These are phyloP conservation scores for Bryum argenteum DNA, from an alignment of 225 moss, liverwort and hornwort genomes.

Conservation along the genomic window DNA sequence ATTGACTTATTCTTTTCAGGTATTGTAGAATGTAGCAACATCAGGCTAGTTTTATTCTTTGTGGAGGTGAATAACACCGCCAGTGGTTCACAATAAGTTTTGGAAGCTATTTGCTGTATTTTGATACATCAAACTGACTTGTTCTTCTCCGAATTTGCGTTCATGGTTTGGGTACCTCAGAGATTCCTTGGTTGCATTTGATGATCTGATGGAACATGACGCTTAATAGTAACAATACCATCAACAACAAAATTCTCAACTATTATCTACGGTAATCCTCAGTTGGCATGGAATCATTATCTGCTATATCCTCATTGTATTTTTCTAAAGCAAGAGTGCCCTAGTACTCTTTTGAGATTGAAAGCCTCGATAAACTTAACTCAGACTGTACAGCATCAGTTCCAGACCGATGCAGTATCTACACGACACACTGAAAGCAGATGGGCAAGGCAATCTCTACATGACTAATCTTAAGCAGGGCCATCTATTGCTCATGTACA, in stretches of 20 bases:
- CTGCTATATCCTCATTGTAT: too few species aligned
- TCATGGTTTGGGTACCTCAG: neutral
- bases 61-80: conserved; percentile 18
- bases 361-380: neutral
- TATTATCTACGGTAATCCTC: too few species aligned
- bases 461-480: neutral
- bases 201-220: too few species aligned
- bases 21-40: conserved; percentile 10
- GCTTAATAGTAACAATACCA: too few species aligned
- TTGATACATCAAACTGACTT: neutral
- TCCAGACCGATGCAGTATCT: conserved; percentile 8
- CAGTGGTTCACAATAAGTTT: neutral
- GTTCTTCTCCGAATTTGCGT: neutral
- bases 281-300: too few species aligned
- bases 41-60: conserved; percentile 16
- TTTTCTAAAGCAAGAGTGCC: neutral
- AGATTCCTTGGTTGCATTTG: neutral
- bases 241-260: too few species aligned
- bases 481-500: conserved; percentile 12
- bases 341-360: neutral
- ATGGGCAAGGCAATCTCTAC: too few species aligned
- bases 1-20: neutral
- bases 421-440: neutral
- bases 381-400: conserved; percentile 1
- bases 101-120: conserved; percentile 7